phyloP scores from a whole-genome alignment of 768 basidiomycete species.

The Lentinula aciculospora region DNA sequence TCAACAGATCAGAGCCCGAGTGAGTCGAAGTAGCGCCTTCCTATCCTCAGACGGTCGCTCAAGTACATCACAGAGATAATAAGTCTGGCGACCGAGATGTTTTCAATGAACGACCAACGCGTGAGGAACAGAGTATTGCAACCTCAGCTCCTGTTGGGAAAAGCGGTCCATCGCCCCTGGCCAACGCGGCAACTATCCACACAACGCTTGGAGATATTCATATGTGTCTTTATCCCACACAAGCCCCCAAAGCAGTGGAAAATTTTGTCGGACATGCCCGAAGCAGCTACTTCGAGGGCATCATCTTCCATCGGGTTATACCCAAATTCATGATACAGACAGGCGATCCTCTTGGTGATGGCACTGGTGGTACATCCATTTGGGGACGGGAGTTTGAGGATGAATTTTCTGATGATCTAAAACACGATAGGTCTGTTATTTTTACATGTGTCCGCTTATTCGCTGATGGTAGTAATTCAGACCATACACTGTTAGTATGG shows the following conservation, averaged over 20 bases:
- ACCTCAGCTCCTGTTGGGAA: conserved; percentile 44
- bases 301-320: conserved; percentile 97
- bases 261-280: conserved; percentile 93
- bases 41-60: background rate
- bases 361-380: conserved; percentile 85
- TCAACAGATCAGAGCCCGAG: conserved; percentile 89
- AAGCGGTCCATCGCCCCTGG: conserved; percentile 63
- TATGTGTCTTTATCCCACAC: conserved; percentile 81
- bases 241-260: conserved; percentile 93
- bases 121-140: conserved; percentile 91
- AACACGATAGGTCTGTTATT: conserved; percentile 71
- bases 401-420: conserved; percentile 84
- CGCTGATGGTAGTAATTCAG: conserved; percentile 30
- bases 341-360: conserved; percentile 89
- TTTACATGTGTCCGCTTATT: background rate
- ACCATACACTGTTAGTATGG: conserved; percentile 95
- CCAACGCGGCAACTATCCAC: conserved; percentile 84
- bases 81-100: conserved; percentile 91
- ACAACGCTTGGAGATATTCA: conserved; percentile 95
- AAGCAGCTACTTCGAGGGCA: conserved; percentile 86
- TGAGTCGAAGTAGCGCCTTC: conserved; percentile 39
- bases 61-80: conserved; percentile 50
- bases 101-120: conserved; percentile 96
- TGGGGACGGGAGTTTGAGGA: conserved; percentile 92
- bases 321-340: conserved; percentile 99